phyloP scores from a whole-genome alignment of 1,284 basidiomycete species.

The Ceratobasidium sp. region DNA sequence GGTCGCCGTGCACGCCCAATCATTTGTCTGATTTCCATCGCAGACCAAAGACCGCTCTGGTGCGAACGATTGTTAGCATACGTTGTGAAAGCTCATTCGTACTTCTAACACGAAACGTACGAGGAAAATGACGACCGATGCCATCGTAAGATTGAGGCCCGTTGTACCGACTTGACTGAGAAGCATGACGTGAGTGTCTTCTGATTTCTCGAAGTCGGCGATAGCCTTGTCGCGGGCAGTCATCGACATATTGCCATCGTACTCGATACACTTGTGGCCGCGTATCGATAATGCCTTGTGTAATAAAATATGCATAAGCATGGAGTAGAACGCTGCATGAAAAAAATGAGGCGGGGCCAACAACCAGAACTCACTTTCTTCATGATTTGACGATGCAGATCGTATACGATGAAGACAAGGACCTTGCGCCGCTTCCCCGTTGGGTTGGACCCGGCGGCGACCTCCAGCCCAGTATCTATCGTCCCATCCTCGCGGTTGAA shows the following conservation, averaged over 20 bases:
- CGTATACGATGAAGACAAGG: background rate
- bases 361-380: background rate
- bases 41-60: slow-evolving; percentile 19
- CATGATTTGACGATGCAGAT: background rate
- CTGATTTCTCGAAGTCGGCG: background rate
- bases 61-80: background rate
- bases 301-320: too few species aligned
- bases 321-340: too few species aligned
- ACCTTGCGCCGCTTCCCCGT: background rate
- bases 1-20: background rate
- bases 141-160: slow-evolving; percentile 7
- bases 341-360: background rate
- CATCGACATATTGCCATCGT: slow-evolving; percentile 6
- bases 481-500: slow-evolving; percentile 12
- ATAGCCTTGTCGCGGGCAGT: background rate
- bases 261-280: background rate
- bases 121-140: slow-evolving; percentile 20
- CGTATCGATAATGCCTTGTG: background rate
- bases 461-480: background rate
- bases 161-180: slow-evolving; percentile 24
- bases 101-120: background rate
- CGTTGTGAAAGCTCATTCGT: background rate
- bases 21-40: slow-evolving; percentile 6
- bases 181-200: slow-evolving; percentile 5
- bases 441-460: background rate